Evolutionary conservation across 2,329 filamentous ascomycete genomes (phyloP).

Genomic region (Hirsutella thompsonii): DNA sequence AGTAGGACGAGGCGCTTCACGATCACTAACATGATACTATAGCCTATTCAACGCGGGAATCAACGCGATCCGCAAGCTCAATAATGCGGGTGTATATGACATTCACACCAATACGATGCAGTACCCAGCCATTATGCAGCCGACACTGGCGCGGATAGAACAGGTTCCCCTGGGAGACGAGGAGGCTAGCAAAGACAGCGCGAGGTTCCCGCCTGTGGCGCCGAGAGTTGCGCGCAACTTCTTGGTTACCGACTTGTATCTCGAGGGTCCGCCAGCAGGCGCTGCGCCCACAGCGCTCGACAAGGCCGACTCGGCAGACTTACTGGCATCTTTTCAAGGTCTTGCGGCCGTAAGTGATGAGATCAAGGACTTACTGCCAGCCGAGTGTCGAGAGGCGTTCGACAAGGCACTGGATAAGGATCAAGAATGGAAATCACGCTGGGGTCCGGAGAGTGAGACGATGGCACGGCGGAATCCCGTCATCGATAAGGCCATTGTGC

Average conservation of each 20-base stretch:
- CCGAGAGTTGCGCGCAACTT: constrained; percentile 41
- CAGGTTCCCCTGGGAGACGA: constrained; percentile 37
- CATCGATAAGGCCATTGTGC: constrained; percentile 53
- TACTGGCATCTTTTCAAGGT: constrained; percentile 43
- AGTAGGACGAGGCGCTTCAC: background rate
- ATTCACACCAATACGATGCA: constrained; percentile 88
- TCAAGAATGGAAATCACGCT: constrained; percentile 57
- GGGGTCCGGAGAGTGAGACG: constrained; percentile 55
- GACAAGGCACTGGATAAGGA: constrained; percentile 53
- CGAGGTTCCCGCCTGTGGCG: constrained; percentile 33
- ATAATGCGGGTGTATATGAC: constrained; percentile 72
- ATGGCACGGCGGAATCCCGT: constrained; percentile 36
- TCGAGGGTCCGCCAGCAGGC: constrained; percentile 36
- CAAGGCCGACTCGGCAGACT: constrained; percentile 28
- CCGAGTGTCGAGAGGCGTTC: constrained; percentile 62
- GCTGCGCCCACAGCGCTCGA: constrained; percentile 32
- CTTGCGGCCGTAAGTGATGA: constrained; percentile 53
- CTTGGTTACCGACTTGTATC: constrained; percentile 39
- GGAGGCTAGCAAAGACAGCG: constrained; percentile 8
- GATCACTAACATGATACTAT: background rate
- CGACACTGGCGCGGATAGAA: constrained; percentile 75
- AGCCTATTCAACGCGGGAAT: constrained; percentile 79
- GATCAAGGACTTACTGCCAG: constrained; percentile 50
- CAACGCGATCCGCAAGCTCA: constrained; percentile 52
- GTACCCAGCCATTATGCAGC: constrained; percentile 78